Conservation (phyloP, 2,329 filamentous ascomycete species). For the Zasmidium angulare region DNA sequence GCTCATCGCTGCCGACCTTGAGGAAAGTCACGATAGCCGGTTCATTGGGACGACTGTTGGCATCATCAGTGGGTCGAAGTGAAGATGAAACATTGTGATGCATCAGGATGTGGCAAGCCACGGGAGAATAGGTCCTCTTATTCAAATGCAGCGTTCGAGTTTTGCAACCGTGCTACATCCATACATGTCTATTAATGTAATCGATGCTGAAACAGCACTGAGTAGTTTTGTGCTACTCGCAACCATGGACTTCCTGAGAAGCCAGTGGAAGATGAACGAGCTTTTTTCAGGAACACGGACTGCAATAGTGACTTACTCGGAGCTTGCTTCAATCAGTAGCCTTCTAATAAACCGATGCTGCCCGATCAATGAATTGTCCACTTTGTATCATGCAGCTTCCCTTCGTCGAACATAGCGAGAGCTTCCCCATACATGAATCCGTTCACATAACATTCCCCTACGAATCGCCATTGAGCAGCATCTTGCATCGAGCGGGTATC, state of each 20-base stretch:
- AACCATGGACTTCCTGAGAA: too few species aligned
- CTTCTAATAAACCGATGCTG: not conserved
- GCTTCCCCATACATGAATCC: constrained; percentile 7
- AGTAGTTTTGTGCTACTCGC: too few species aligned
- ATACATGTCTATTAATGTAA: too few species aligned
- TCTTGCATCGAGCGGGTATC: not conserved
- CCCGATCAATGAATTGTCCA: not conserved
- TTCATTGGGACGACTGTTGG: not conserved
- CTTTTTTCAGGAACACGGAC: too few species aligned
- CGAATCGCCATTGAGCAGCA: not conserved
- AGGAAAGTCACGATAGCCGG: not conserved
- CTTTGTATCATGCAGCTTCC: not conserved
- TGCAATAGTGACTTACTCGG: not conserved
- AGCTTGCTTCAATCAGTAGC: not conserved
- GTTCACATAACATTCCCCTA: constrained; percentile 1
- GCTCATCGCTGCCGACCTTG: not conserved
- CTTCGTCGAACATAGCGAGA: constrained; percentile 1
- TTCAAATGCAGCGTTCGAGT: too few species aligned
- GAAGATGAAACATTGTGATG: too few species aligned
- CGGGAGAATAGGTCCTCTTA: too few species aligned
- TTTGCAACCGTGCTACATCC: too few species aligned
- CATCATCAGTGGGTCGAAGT: not conserved
- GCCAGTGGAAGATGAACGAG: too few species aligned
- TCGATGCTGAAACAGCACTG: too few species aligned
- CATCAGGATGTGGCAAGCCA: too few species aligned